A percentile compares a stretch with the other conserved stretches of the same genome.
Conservation (phyloP, 1,284 basidiomycete genomes). For the Flammula alnicola region DNA sequence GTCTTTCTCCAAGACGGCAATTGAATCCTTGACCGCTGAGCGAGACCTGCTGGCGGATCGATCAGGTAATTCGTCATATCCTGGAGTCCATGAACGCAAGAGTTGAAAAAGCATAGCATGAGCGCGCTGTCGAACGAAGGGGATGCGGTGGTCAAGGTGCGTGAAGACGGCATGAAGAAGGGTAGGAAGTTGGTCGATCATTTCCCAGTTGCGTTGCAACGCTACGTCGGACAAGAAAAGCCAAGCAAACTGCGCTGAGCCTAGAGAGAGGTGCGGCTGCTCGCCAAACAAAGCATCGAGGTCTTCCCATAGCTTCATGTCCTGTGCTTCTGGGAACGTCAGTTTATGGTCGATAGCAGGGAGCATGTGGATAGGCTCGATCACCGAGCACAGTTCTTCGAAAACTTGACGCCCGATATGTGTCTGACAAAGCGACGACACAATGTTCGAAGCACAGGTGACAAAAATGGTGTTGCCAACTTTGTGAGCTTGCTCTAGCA, state of each 20-base stretch:
- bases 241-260: constrained; percentile 87
- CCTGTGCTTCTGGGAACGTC: constrained; percentile 67
- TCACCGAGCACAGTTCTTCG: constrained; percentile 83
- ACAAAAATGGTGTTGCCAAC: constrained; percentile 83
- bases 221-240: constrained; percentile 86
- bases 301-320: constrained; percentile 75
- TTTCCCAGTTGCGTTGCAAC: constrained; percentile 79
- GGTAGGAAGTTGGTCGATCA: constrained; percentile 70
- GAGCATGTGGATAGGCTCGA: constrained; percentile 85
- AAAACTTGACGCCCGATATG: constrained; percentile 77
- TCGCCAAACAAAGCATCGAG: constrained; percentile 73
- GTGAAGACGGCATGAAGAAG: constrained; percentile 85
- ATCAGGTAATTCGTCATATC: constrained; percentile 69
- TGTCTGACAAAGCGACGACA: constrained; percentile 86
- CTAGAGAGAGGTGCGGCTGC: constrained; percentile 69
- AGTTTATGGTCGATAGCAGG: constrained; percentile 76
- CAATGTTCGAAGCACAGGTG: constrained; percentile 79
- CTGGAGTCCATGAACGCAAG: constrained; percentile 78
- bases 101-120: constrained; percentile 81
- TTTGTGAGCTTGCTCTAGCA: constrained; percentile 88
- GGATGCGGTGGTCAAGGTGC: constrained; percentile 80
- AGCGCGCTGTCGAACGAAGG: constrained; percentile 73
- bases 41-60: constrained; percentile 51
- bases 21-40: constrained; percentile 51
- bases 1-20: constrained; percentile 63